Base-by-base conservation (phyloP, 148 eudicot species). In the Amaranthus palmeri region DNA sequence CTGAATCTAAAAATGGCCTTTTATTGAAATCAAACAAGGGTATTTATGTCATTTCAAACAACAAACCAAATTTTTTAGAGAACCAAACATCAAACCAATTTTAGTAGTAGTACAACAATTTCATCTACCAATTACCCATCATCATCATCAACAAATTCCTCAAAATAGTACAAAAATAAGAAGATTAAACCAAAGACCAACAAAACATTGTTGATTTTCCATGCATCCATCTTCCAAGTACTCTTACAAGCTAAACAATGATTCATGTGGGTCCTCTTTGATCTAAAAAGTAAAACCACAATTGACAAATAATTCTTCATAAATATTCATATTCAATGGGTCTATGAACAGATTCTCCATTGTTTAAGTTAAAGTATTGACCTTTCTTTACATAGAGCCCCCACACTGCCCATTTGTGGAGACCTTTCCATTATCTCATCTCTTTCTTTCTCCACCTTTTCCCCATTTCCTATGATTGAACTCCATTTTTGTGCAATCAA, bases 91-190 rank as follows among this genome's bases (percentile, higher is more conserved):
- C 25, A 2, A 51, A n/a, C 72, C 73, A 72, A 72, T 25, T 18
- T 57, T 60, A 60, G 67, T 68, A 72, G n/a, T 44, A 74, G 76
- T 46, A 68, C 72, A 72, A 15, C 81, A 72, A 65, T 78, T 67
- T 61, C 57, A 78, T 54, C 69, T 67, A 67, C 71, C 64, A 67
- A 72, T 61, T n/a, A 52, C 59, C 49, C 67, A 65, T 58, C 36
- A 77, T 8, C 10, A 57, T 50, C 67, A 48, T 2, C 36, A 54
- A 13, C 4, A 51, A 0, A 4, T 42, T 70, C 42, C 43, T n/a
- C n/a, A 50, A 40, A 61, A 36, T 13, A 55, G 44, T 72, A 67
- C 36, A 25, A 25, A 25, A 25, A 25, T 25, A 25, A 48, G 56
- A 36, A 17, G 72, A 36, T 25, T 71, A 56, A 57, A n/a, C 2